These are phyloP conservation scores for Tetrapyrgos nigripes DNA, from an alignment of 1,284 basidiomycete species.

Conservation along the genomic window DNA sequence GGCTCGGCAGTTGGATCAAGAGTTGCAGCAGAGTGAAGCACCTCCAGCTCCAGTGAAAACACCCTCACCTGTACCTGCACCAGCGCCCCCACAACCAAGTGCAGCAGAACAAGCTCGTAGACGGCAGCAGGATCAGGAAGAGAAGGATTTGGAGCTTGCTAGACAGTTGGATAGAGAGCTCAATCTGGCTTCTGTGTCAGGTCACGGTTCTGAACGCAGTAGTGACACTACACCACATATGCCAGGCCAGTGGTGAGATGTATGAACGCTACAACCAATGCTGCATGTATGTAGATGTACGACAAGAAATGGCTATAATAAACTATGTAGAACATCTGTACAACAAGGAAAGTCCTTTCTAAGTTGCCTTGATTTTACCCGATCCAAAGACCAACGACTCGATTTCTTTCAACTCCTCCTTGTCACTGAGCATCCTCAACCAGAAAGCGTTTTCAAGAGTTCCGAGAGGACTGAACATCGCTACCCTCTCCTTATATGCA, in stretches of 20 bases:
- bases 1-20: slow-evolving; percentile 42
- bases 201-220: not conserved
- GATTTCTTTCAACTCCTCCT: not conserved
- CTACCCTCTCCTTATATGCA: slow-evolving; percentile 9
- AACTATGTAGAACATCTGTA: too few relatives aligned
- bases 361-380: too few relatives aligned
- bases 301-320: too few relatives aligned
- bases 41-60: slow-evolving; percentile 1
- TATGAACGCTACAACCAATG: too few relatives aligned
- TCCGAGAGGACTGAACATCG: slow-evolving; percentile 24
- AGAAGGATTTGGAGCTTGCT: slow-evolving; percentile 31
- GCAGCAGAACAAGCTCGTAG: slow-evolving; percentile 40
- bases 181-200: slow-evolving; percentile 38
- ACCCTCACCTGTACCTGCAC: slow-evolving; percentile 1
- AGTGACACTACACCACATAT: not conserved
- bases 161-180: slow-evolving; percentile 51
- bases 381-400: too few relatives aligned
- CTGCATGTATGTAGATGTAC: too few relatives aligned
- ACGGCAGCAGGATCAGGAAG: slow-evolving; percentile 36
- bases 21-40: not conserved
- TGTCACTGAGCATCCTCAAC: not conserved
- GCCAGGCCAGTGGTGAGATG: slow-evolving; percentile 3
- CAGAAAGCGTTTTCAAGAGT: slow-evolving; percentile 29
- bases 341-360: too few relatives aligned
- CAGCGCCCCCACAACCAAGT: slow-evolving; percentile 11